Evolutionary conservation across 1,139 yeast species (phyloP).

Genomic region (Blastobotrys ciferrii): DNA sequence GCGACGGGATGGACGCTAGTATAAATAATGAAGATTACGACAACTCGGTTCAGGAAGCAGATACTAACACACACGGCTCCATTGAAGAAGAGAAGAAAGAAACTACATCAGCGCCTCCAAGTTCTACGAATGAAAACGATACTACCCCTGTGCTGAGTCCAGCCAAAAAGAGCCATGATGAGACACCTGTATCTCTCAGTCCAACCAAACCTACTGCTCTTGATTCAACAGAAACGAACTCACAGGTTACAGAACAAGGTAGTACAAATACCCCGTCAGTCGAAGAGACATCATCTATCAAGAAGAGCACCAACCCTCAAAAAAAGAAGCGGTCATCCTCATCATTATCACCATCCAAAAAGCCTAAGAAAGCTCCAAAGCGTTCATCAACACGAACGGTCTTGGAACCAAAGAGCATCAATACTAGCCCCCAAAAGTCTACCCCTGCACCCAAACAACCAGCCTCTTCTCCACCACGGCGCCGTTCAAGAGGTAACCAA

Average conservation of each 20-base stretch:
- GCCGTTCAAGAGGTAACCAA: constrained; percentile 23
- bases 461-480: constrained; percentile 9
- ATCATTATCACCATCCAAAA: not conserved
- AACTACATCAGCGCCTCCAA: no score
- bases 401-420: not conserved
- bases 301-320: not conserved
- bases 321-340: not conserved
- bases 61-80: no score
- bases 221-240: no score
- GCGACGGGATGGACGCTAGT: constrained; percentile 1
- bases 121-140: no score
- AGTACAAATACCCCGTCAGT: not conserved
- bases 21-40: not conserved
- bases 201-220: no score
- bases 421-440: constrained; percentile 1
- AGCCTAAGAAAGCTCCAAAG: constrained; percentile 1
- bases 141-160: no score
- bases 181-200: no score
- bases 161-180: no score
- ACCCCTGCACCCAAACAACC: constrained; percentile 2
- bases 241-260: no score
- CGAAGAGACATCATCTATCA: no score
- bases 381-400: not conserved
- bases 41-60: no score
- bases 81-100: no score